Base-by-base conservation (phyloP, 164 flowering plant genomes). In the Saururus chinensis region DNA sequence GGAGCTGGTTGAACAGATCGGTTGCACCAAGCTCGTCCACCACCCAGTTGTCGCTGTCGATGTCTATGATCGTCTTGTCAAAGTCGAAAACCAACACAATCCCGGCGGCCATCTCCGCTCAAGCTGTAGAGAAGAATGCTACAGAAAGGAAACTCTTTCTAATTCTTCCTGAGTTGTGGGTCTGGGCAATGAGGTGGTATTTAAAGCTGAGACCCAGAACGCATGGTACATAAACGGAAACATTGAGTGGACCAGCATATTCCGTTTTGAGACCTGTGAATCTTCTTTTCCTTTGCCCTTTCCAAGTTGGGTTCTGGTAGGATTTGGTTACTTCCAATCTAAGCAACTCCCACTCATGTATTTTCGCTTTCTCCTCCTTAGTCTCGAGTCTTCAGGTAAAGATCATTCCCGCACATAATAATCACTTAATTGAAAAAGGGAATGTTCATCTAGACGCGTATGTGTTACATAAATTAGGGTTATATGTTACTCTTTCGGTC, bases 31-130 rank as follows among this genome's bases (percentile, higher is more conserved):
- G 56, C 56, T 76, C 81, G 59, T 85, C 91, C 12, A 85, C 73
- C 19, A 87, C 87, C 89, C 89, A 89, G 58, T 83, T 83, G 71
- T 89, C 93, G 40, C 89, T 86, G 60, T 89, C 93, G 25, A 66
- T 53, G 51, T 87, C 93, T 49, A 89, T 75, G 60, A 89, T 87
- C 12, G 96, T 89, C 76, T 82, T 80, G 66, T 89, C 96, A 45
- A 89, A 89, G 40, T 89, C 93, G 61, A 87, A 89, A 59, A 89
- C 73, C 51, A 82, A 76, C 57, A 87, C 76, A 41, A 79, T 73
- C 22, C 75, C 79, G 0, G 85, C 83, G 87, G 82, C 84, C 17
- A 1, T 45, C 14, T 45, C 49, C 17, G 37, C n/a, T 30, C 37
- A 30, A 30, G 37, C 37, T 30, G 37, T 30, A 30, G 37, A 30